Evolutionary conservation across 2,329 filamentous ascomycete species (phyloP).

Genomic region (Colletotrichum navitas): DNA sequence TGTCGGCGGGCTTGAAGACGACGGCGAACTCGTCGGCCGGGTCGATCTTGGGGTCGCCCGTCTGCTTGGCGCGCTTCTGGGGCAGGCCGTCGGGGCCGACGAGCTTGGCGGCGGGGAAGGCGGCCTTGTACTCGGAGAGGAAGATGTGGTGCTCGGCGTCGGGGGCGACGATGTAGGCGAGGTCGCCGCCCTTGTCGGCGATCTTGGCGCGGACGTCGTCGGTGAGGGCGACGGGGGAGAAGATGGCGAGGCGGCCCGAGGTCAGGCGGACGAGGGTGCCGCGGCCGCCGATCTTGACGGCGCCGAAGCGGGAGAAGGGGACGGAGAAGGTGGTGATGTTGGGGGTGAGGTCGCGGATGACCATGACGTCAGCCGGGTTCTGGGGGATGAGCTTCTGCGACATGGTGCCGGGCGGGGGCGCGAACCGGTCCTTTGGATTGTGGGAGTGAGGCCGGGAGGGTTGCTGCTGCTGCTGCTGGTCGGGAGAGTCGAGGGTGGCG

Average conservation of each 20-base stretch:
- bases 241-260: conserved; percentile 84
- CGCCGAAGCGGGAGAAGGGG: conserved; percentile 86
- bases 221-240: conserved; percentile 91
- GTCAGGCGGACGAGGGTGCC: conserved; percentile 80
- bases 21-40: conserved; percentile 68
- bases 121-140: conserved; percentile 84
- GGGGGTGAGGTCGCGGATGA: conserved; percentile 86
- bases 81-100: conserved; percentile 86
- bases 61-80: conserved; percentile 79
- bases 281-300: conserved; percentile 85
- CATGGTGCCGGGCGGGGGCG: conserved; percentile 57
- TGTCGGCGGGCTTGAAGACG: conserved; percentile 71
- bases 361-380: conserved; percentile 87
- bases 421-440: not conserved
- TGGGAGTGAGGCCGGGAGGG: not conserved
- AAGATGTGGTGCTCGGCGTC: conserved; percentile 98
- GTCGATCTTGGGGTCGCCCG: conserved; percentile 63
- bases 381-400: conserved; percentile 73
- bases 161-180: conserved; percentile 87
- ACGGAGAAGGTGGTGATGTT: conserved; percentile 83
- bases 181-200: conserved; percentile 73
- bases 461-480: not conserved
- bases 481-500: conserved; percentile 32
- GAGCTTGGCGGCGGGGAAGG: conserved; percentile 82
- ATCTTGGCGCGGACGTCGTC: conserved; percentile 76